Conservation (phyloP, 1,284 basidiomycete genomes). For the Puccinia polysora region DNA sequence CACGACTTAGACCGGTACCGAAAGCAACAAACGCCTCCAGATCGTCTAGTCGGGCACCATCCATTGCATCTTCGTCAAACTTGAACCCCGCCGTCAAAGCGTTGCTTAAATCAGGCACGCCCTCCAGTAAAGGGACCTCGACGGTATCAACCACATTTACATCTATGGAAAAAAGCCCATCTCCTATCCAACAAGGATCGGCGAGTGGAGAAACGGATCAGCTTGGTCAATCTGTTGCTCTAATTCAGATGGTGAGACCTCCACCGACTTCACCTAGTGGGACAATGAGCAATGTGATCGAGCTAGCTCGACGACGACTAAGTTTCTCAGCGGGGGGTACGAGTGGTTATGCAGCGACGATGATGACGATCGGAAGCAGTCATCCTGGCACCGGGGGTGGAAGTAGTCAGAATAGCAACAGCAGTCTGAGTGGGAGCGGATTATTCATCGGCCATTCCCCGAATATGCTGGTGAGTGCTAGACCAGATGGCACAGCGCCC, state of each 20-base stretch:
- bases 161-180: conserved; percentile 19
- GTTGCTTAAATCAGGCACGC: conserved; percentile 14
- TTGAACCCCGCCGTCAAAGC: conserved; percentile 31
- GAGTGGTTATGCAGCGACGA: neutral
- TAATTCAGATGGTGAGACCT: neutral
- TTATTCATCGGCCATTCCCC: neutral
- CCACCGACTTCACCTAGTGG: neutral
- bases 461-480: neutral
- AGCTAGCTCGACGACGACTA: conserved; percentile 16
- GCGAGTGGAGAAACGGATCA: neutral
- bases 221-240: neutral
- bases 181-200: neutral
- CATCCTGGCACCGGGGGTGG: neutral
- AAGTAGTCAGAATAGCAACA: conserved; percentile 1
- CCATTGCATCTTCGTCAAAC: conserved; percentile 19
- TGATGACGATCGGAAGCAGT: neutral
- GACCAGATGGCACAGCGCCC: neutral
- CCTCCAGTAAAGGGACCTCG: conserved; percentile 18
- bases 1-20: conserved; percentile 28
- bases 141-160: conserved; percentile 36
- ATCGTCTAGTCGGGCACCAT: conserved; percentile 24
- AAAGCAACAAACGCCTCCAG: conserved; percentile 23
- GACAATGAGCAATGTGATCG: conserved; percentile 3
- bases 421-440: conserved; percentile 21
- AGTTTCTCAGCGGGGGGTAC: conserved; percentile 17